Evolutionary conservation across 2,329 filamentous ascomycete species (phyloP), one percentile per base, ranked within the genome.

Genomic region (Aspergillus ochraceoroseus): DNA sequence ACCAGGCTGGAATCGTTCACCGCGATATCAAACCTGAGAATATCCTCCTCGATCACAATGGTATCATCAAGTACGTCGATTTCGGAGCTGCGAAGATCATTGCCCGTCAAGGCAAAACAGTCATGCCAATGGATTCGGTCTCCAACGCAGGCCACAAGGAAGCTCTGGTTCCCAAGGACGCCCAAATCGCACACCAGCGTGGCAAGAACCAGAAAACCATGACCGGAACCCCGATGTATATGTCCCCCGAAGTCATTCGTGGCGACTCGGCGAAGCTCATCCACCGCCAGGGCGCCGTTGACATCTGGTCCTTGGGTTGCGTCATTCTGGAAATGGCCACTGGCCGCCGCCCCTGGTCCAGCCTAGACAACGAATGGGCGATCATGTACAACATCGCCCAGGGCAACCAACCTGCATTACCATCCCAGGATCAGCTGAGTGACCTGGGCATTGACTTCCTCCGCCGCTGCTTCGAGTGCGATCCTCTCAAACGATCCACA

Each of bases 371-470:
- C 61, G 92, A 98, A 66, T 98, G 89, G 88, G 92, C 92, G 28
- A 96, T 98, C 70, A 98, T 98, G 92, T 98, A 95, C 75, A 96
- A 96, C 71, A 98, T 98, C 58, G 92, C 92, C 1, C 90, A 95
- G 62, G 92, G 92, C 50, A 94, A 95, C 56, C 85, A 88, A 33
- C 92, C 92, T 4, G 83, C 87, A 60, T 74, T 95, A 41, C 92
- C 92, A 1, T 75, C 79, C 1, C 63, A 72, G 1, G 90, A 96
- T 37, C 90, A 96, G 65, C 77, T 98, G 49, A 92, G 85, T 57
- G 77, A 82, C 0, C 68, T 79, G 41, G 92, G 92, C 14, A 81
- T 95, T 49, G 88, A 96, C 61, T 96, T 98, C 59, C 65, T 98
- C 51, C 79, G 79, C 55, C 80, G 78, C 50, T 96, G 90, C 70